Percentiles rank a stretch among this genome's conserved stretches.
Evolutionary conservation across 2,329 filamentous ascomycete genomes (phyloP).

Genomic region (Lasiodiplodia theobromae): DNA sequence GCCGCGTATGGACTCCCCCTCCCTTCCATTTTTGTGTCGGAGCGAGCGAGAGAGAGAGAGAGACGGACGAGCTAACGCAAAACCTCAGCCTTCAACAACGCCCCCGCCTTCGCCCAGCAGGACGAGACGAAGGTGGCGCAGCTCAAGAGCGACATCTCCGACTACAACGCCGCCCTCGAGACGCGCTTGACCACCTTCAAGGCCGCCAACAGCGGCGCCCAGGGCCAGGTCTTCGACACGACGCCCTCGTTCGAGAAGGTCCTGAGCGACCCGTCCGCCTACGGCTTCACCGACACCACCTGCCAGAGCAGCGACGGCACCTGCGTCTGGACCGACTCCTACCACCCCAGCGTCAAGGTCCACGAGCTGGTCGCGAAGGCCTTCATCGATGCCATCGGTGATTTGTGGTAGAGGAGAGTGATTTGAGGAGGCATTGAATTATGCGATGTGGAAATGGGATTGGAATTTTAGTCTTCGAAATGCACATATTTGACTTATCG

Average conservation of each 20-base stretch:
- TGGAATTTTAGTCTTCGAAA: not conserved
- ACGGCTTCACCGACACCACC: constrained; percentile 53
- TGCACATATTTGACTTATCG: not conserved
- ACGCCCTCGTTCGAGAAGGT: constrained; percentile 51
- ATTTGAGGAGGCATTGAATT: not conserved
- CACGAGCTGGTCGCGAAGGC: constrained; percentile 29
- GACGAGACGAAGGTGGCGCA: constrained; percentile 31
- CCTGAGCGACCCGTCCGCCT: constrained; percentile 51
- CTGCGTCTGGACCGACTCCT: constrained; percentile 55
- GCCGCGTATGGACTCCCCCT: constrained; percentile 49
- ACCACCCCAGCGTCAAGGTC: constrained; percentile 33
- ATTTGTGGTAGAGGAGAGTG: not conserved
- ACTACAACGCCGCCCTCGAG: constrained; percentile 49
- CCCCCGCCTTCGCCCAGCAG: constrained; percentile 39
- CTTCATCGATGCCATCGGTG: not conserved
- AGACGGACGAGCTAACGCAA: constrained; percentile 30
- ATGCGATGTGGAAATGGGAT: not conserved
- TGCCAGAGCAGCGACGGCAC: constrained; percentile 53
- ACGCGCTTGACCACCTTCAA: constrained; percentile 44
- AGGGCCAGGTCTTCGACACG: constrained; percentile 51
- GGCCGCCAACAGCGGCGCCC: constrained; percentile 44
- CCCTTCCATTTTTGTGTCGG: not conserved
- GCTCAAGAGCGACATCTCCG: constrained; percentile 40
- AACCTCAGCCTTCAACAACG: constrained; percentile 33
- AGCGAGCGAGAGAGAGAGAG: not conserved